Evolutionary conservation across 192 early-diverging fungal species (phyloP).

Genomic region (Spizellomyces sp.): DNA sequence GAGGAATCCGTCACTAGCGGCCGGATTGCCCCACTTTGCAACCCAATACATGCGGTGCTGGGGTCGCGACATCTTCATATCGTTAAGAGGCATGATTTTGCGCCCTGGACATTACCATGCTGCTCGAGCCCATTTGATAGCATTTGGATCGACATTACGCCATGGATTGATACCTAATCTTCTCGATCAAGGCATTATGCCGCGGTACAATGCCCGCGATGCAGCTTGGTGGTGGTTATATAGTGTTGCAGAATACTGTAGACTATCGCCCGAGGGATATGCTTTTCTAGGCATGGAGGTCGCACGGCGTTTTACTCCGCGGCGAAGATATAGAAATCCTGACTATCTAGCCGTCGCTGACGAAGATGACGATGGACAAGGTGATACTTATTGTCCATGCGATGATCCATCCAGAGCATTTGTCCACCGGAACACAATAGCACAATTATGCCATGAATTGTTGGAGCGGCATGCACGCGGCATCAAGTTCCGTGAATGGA

Average conservation of each 20-base stretch:
- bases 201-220: slow-evolving; percentile 95
- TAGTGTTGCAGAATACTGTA: slow-evolving; percentile 87
- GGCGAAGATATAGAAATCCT: slow-evolving; percentile 40
- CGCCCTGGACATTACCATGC: slow-evolving; percentile 81
- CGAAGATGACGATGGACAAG: slow-evolving; percentile 31
- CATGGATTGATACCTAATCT: slow-evolving; percentile 98
- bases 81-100: slow-evolving; percentile 81
- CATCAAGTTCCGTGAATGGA: slow-evolving; percentile 92
- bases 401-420: slow-evolving; percentile 66
- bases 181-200: slow-evolving; percentile 79
- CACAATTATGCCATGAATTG: slow-evolving; percentile 89
- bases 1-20: slow-evolving; percentile 70
- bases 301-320: slow-evolving; percentile 81
- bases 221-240: slow-evolving; percentile 96
- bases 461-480: slow-evolving; percentile 87
- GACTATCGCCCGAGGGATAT: slow-evolving; percentile 70
- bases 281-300: slow-evolving; percentile 73
- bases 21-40: slow-evolving; percentile 94
- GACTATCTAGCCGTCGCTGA: slow-evolving; percentile 37
- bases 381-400: slow-evolving; percentile 44
- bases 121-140: slow-evolving; percentile 82
- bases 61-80: slow-evolving; percentile 98
- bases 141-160: slow-evolving; percentile 88
- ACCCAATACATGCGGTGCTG: slow-evolving; percentile 91
- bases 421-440: slow-evolving; percentile 68